phyloP scores from a whole-genome alignment of 2,329 filamentous ascomycete genomes.

The Neofusicoccum umdonicola region DNA sequence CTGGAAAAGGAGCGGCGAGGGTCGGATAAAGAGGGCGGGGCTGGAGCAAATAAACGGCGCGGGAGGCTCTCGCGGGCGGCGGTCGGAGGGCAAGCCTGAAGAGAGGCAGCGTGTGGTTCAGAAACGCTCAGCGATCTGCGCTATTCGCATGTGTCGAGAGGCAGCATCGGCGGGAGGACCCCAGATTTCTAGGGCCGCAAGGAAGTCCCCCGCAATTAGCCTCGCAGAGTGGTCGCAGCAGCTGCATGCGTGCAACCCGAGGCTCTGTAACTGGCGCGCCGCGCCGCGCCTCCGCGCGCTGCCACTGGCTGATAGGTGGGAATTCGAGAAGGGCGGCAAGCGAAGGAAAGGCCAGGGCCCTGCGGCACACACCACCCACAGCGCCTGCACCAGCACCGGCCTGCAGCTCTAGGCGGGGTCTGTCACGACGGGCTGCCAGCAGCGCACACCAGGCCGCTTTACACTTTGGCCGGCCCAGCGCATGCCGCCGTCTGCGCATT shows the following conservation, averaged over 20 bases:
- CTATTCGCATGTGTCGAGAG: background rate
- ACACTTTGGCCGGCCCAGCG: background rate
- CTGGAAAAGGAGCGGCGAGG: conserved; percentile 7
- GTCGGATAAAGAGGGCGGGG: conserved; percentile 8
- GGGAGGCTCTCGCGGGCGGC: background rate
- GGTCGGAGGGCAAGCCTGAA: background rate
- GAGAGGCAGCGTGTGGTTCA: background rate
- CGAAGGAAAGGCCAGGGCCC: background rate
- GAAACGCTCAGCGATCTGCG: background rate
- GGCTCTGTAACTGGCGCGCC: conserved; percentile 9
- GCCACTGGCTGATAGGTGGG: conserved; percentile 7
- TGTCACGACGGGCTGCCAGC: background rate
- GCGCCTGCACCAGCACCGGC: background rate
- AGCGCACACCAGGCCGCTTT: background rate
- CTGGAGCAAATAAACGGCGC: background rate
- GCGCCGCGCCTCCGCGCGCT: conserved; percentile 1
- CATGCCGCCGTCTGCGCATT: background rate
- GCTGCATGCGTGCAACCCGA: conserved; percentile 4
- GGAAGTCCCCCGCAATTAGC: conserved; percentile 6
- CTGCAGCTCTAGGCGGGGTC: background rate
- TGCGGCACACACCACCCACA: background rate
- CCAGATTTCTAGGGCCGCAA: conserved; percentile 10
- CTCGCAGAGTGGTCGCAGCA: background rate
- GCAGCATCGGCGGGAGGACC: conserved; percentile 1
- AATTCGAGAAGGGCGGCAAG: background rate